phyloP scores from a whole-genome alignment of 495 filamentous ascomycete species.

The Parmelia sp. region DNA sequence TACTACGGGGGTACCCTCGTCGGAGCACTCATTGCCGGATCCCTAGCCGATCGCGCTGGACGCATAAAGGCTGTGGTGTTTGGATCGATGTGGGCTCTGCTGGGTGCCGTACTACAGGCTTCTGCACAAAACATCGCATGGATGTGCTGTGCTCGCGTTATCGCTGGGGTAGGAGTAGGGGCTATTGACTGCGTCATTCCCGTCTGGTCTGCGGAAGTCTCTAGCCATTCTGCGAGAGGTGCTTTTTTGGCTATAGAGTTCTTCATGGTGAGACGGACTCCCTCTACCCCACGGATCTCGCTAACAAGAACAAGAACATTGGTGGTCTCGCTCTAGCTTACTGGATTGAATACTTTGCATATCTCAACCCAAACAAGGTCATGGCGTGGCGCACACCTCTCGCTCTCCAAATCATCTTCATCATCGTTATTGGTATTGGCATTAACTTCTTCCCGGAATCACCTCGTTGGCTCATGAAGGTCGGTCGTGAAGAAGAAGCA shows the following conservation, averaged over 20 bases:
- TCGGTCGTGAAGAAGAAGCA: slow-evolving; percentile 48
- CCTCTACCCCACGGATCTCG: slow-evolving; percentile 40
- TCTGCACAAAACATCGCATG: slow-evolving; percentile 46
- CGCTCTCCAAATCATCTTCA: slow-evolving; percentile 43
- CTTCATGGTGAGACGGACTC: slow-evolving; percentile 34
- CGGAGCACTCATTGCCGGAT: slow-evolving; percentile 48
- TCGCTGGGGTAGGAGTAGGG: slow-evolving; percentile 52
- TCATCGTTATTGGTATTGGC: slow-evolving; percentile 46
- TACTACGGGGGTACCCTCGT: slow-evolving; percentile 53
- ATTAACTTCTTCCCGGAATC: slow-evolving; percentile 57
- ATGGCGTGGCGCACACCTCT: slow-evolving; percentile 42
- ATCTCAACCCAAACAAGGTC: slow-evolving; percentile 38
- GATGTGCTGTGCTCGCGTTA: slow-evolving; percentile 49
- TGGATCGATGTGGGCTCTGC: slow-evolving; percentile 46
- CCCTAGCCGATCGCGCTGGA: slow-evolving; percentile 47
- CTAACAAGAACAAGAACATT: slow-evolving; percentile 42
- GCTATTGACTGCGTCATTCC: slow-evolving; percentile 47
- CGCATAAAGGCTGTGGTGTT: slow-evolving; percentile 50
- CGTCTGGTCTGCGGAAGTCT: slow-evolving; percentile 51
- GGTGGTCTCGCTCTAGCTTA: slow-evolving; percentile 56
- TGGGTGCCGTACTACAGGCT: slow-evolving; percentile 49
- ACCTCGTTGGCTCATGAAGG: slow-evolving; percentile 52
- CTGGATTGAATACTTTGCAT: slow-evolving; percentile 55
- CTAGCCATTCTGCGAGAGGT: slow-evolving; percentile 60
- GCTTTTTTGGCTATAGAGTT: slow-evolving; percentile 68